Evolutionary conservation across 176 grass and related monocot species (phyloP), one percentile per base, ranked within the genome.

Genomic region (Carex pumila): DNA sequence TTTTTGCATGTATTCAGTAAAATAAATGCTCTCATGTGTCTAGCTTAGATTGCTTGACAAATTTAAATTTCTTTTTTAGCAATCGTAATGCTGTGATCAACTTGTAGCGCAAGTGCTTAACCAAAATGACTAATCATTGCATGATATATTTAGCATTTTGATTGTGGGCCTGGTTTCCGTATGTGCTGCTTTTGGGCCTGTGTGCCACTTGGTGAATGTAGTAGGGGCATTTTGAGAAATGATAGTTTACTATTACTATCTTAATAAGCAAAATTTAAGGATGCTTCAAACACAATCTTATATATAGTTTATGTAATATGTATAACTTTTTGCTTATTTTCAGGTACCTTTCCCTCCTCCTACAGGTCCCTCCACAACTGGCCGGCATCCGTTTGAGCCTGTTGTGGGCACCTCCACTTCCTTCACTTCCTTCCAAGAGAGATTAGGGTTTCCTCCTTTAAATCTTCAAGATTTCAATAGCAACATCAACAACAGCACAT

Each of bases 371-470:
- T 85, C 94, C 85, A 50, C 92, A 83, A 86, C 88, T 66, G 86
- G 87, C 62, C 91, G 83, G 81, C 60, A 57, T 34, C 41, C 63
- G 5, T 79, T 57, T 85, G 93, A 99, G 71, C 83, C 83, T 79
- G 52, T 81, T 71, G 89, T 88, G 80, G 86, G 88, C 85, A 65
- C 88, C 87, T 83, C 76, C 74, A 80, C 85, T 53, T 99, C 96
- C 34, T 79, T 92, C 78, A 32, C 90, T 79, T 94, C 90, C 64
- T 95, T 95, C 86, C 93, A 95, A 88, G 93, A 92, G 81, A 99
- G 92, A 60, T 56, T 99, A 78, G 91, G 93, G 52, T 87, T 95
- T 92, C 91, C 96, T 15, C 95, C 87, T 76, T 89, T 95, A 71
- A 59, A 63, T 83, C 21, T 90, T 36, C 91, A 99, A 79, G 91